These are phyloP conservation scores for Quercus phellos DNA, from an alignment of 331 rosid genomes.

Conservation along the genomic window DNA sequence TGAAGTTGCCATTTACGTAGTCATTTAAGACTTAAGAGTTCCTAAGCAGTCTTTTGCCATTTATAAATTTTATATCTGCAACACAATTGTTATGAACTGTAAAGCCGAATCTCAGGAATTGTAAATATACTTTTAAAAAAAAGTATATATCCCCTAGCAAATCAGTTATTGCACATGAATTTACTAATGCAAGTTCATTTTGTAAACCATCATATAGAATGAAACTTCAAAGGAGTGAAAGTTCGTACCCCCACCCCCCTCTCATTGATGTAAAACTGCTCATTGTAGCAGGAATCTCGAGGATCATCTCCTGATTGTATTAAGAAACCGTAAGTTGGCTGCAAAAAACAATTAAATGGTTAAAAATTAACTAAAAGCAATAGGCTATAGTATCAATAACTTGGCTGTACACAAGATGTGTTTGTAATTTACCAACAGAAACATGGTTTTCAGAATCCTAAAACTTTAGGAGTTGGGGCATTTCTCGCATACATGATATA, in stretches of 20 bases:
- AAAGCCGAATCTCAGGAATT: not conserved
- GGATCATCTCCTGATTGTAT: not conserved
- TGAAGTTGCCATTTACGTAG: slow-evolving; percentile 28
- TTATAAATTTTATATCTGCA: slow-evolving; percentile 37
- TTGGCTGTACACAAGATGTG: too few species aligned
- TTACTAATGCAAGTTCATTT: slow-evolving; percentile 1
- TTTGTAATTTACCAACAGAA: too few species aligned
- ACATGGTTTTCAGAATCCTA: not conserved
- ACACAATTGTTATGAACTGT: slow-evolving; percentile 21
- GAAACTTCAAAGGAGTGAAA: not conserved
- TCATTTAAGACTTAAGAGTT: too few species aligned
- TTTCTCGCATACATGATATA: too few species aligned
- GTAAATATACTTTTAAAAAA: not conserved
- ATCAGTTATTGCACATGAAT: not conserved
- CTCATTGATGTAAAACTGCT: too few species aligned
- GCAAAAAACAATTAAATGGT: too few species aligned
- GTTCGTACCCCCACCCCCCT: too few species aligned
- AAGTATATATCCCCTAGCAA: not conserved
- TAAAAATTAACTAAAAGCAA: too few species aligned
- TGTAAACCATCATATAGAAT: not conserved
- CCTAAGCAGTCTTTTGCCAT: too few species aligned
- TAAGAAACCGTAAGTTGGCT: not conserved
- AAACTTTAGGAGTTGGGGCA: not conserved
- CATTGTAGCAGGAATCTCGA: not conserved
- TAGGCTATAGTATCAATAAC: too few species aligned